A percentile compares a stretch with the other conserved stretches of the same genome.
These are phyloP conservation scores for Argentina anserina DNA, from an alignment of 306 rosid species.

Conservation along the genomic window DNA sequence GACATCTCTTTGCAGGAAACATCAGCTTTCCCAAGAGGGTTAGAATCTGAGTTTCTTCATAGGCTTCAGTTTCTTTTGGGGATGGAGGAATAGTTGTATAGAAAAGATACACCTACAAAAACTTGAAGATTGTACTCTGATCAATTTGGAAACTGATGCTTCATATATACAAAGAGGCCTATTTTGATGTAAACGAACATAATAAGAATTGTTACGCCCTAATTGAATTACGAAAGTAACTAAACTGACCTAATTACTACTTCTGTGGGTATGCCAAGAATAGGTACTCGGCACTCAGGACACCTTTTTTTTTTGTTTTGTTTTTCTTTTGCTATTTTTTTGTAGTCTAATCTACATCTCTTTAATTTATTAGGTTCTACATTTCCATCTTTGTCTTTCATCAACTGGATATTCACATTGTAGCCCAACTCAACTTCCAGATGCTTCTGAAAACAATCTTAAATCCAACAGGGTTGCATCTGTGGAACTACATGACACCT, in stretches of 20 bases:
- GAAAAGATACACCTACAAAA: not conserved
- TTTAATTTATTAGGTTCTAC: conserved; percentile 50
- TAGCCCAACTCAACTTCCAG: conserved; percentile 39
- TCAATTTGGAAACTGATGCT: not conserved
- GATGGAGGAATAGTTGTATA: not conserved
- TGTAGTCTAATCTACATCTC: conserved; percentile 11
- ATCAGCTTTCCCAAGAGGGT: not conserved
- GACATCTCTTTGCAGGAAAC: not conserved
- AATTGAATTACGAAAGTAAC: too few species aligned
- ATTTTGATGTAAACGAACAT: too few species aligned
- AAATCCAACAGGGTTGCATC: conserved; percentile 29
- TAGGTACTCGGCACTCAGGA: not conserved
- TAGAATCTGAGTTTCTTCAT: not conserved
- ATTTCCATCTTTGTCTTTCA: conserved; percentile 62
- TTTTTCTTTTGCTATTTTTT: not conserved
- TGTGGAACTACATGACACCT: conserved; percentile 33
- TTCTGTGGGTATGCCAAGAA: not conserved
- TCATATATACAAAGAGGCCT: not conserved
- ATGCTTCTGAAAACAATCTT: conserved; percentile 37
- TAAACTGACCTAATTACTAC: too few species aligned
- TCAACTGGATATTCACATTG: conserved; percentile 44
- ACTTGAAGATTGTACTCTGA: not conserved
- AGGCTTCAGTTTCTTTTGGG: not conserved
- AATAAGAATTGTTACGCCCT: too few species aligned
- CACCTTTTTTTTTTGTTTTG: not conserved